A percentile compares a stretch with the other conserved stretches of the same genome.
Evolutionary conservation across 768 basidiomycete species (phyloP).

Genomic region (Boletus edulis): DNA sequence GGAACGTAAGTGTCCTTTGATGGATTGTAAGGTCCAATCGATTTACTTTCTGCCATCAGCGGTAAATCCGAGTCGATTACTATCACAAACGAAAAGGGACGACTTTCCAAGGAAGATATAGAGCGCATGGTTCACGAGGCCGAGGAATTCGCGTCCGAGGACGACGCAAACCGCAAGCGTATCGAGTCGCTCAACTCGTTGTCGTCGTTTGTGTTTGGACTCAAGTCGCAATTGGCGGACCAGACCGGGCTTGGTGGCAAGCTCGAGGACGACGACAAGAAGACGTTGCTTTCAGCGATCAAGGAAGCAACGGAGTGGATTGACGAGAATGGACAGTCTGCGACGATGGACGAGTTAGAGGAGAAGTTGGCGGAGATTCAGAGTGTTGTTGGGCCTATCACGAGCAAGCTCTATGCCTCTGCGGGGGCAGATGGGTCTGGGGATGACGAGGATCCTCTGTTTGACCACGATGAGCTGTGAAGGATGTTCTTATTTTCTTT

Average conservation of each 20-base stretch:
- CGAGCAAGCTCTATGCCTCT: conserved; percentile 69
- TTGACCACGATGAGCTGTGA: conserved; percentile 56
- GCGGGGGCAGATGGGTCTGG: conserved; percentile 34
- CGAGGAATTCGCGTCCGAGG: conserved; percentile 84
- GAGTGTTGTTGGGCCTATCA: conserved; percentile 77
- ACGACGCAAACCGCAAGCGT: conserved; percentile 75
- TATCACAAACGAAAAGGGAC: conserved; percentile 95
- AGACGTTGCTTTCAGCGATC: conserved; percentile 72
- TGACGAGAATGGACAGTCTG: conserved; percentile 74
- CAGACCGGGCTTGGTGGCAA: conserved; percentile 60
- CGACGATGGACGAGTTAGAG: conserved; percentile 84
- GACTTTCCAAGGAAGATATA: conserved; percentile 85
- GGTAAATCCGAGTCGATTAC: conserved; percentile 89
- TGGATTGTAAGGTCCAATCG: not conserved
- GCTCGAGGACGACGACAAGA: conserved; percentile 77
- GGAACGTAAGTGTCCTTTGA: conserved; percentile 61
- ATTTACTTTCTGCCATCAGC: conserved; percentile 30
- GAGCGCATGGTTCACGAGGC: conserved; percentile 71
- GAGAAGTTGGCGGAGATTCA: conserved; percentile 85
- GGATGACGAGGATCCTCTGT: conserved; percentile 44
- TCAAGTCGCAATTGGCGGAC: conserved; percentile 76
- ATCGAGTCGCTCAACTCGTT: conserved; percentile 84
- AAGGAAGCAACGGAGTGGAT: conserved; percentile 80
- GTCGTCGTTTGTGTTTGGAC: conserved; percentile 79
- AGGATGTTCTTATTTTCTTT: conserved; percentile 10